A percentile compares a stretch with the other conserved stretches of the same genome.
These are phyloP conservation scores for Mycena latifolia DNA, from an alignment of 768 basidiomycete species.

Conservation along the genomic window DNA sequence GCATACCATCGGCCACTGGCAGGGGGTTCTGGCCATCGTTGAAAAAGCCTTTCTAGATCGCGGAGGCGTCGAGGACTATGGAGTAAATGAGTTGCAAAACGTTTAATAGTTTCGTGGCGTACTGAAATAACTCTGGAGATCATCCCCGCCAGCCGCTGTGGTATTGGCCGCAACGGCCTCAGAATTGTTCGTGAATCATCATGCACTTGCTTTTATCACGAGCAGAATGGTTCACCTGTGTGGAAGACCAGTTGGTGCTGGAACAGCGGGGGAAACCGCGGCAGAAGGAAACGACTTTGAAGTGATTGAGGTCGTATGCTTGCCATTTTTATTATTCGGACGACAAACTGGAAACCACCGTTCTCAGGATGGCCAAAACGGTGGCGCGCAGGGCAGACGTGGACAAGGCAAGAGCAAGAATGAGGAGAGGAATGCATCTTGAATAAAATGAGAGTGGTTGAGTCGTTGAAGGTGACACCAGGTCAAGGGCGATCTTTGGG, in stretches of 20 bases:
- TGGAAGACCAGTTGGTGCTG: too few relatives aligned
- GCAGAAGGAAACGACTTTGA: background rate
- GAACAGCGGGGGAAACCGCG: background rate
- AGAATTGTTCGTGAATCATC: background rate
- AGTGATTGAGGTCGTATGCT: background rate
- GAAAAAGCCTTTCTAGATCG: conserved; percentile 3
- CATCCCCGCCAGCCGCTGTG: background rate
- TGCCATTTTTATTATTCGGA: background rate
- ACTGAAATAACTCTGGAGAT: conserved; percentile 9
- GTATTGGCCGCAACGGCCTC: background rate
- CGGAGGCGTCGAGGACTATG: conserved; percentile 7
- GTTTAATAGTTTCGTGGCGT: background rate
- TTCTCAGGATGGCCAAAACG: conserved; percentile 3
- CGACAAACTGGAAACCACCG: background rate
- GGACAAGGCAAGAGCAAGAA: conserved; percentile 4
- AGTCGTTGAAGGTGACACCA: background rate
- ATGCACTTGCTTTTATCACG: background rate
- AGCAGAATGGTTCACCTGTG: background rate
- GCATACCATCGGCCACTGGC: background rate
- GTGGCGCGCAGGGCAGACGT: background rate
- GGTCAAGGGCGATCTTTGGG: conserved; percentile 4
- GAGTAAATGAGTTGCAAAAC: too few relatives aligned
- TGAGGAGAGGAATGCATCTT: conserved; percentile 6
- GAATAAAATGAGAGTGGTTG: background rate
- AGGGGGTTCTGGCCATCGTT: conserved; percentile 9